Conservation (phyloP, 495 filamentous ascomycete genomes). For the Talaromyces borbonicus region DNA sequence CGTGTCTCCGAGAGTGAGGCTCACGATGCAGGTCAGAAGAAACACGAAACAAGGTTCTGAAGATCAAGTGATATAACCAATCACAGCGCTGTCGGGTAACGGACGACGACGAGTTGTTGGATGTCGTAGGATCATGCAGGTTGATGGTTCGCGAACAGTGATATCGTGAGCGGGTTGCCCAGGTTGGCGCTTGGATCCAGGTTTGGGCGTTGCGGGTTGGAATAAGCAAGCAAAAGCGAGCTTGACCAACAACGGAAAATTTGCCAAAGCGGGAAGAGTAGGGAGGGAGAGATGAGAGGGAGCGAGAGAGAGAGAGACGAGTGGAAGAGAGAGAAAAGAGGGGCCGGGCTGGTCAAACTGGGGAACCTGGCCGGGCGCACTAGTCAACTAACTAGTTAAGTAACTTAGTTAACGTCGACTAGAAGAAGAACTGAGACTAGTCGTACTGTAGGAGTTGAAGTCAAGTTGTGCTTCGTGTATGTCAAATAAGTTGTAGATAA, state of each 20-base stretch:
- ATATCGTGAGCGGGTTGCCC: conserved; percentile 1
- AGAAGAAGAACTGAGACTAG: too few relatives aligned
- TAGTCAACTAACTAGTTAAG: too few relatives aligned
- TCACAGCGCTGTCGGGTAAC: neutral
- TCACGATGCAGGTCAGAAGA: neutral
- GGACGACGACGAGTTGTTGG: neutral
- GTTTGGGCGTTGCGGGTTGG: conserved; percentile 5
- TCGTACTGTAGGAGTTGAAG: too few relatives aligned
- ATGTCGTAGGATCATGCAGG: conserved; percentile 3
- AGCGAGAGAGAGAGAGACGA: neutral
- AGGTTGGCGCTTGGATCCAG: conserved; percentile 8
- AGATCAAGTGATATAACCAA: neutral
- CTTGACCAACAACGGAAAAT: neutral
- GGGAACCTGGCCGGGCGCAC: too few relatives aligned
- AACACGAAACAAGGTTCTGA: neutral
- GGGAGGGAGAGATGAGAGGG: neutral
- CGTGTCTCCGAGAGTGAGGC: conserved; percentile 7
- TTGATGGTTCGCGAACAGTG: conserved; percentile 2
- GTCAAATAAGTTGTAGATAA: too few relatives aligned
- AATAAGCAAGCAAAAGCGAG: too few relatives aligned
- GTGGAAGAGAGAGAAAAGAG: neutral
- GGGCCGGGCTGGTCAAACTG: too few relatives aligned
- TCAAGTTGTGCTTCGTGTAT: too few relatives aligned
- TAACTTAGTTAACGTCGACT: too few relatives aligned
- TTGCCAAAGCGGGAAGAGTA: conserved; percentile 1